Conservation (phyloP, 495 filamentous ascomycete genomes). For the Thermothielavioides terrestris region DNA sequence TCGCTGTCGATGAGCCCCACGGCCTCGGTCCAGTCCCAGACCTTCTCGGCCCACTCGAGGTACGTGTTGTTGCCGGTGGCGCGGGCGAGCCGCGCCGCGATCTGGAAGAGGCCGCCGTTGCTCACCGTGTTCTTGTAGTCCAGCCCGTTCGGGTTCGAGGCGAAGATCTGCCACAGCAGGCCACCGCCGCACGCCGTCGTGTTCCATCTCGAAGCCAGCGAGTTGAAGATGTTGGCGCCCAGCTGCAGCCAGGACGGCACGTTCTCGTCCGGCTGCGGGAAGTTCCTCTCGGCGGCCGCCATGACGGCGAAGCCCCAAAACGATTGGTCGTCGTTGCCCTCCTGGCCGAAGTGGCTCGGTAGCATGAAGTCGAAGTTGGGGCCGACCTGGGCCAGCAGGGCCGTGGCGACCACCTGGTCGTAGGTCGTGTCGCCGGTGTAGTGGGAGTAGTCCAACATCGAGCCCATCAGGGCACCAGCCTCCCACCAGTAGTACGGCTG, state of each 20-base stretch:
- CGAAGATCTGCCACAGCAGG: constrained; percentile 78
- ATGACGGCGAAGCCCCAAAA: constrained; percentile 75
- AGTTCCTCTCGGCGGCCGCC: constrained; percentile 63
- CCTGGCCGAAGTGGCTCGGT: constrained; percentile 31
- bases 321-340: constrained; percentile 68
- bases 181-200: constrained; percentile 57
- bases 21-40: constrained; percentile 57
- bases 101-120: constrained; percentile 62
- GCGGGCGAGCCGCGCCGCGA: constrained; percentile 57
- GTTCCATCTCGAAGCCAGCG: constrained; percentile 58
- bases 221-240: constrained; percentile 37
- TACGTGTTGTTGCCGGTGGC: constrained; percentile 60
- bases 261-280: constrained; percentile 49
- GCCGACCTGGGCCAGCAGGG: constrained; percentile 55
- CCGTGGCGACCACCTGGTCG: constrained; percentile 59
- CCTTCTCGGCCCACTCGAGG: constrained; percentile 56
- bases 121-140: constrained; percentile 63
- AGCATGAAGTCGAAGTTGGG: constrained; percentile 53
- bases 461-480: constrained; percentile 61
- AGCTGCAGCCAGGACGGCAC: constrained; percentile 57
- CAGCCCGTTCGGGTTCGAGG: constrained; percentile 61
- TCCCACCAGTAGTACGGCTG: constrained; percentile 79
- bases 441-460: constrained; percentile 76
- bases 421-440: constrained; percentile 69
- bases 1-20: constrained; percentile 43